Conservation (phyloP, 768 basidiomycete species). For the Suillus spraguei region DNA sequence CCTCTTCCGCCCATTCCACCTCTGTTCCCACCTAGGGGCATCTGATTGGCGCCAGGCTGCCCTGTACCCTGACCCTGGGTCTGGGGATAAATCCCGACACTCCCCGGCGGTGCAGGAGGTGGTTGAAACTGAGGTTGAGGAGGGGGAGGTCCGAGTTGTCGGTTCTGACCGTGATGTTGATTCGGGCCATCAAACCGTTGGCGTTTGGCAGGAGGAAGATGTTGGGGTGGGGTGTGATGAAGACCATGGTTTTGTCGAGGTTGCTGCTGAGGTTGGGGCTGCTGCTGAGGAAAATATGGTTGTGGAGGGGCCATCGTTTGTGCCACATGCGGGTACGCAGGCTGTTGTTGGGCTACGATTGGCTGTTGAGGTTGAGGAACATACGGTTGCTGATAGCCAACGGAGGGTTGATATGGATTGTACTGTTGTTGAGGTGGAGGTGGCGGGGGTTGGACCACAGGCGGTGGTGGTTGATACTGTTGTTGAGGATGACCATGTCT, state of each 20-base stretch:
- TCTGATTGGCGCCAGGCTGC: slow-evolving; percentile 46
- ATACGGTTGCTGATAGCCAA: slow-evolving; percentile 67
- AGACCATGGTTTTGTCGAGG: slow-evolving; percentile 49
- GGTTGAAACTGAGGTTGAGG: slow-evolving; percentile 63
- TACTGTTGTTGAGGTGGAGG: slow-evolving; percentile 65
- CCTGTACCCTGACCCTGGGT: slow-evolving; percentile 34
- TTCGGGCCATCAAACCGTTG: slow-evolving; percentile 84
- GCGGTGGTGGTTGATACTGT: slow-evolving; percentile 50
- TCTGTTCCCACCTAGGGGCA: slow-evolving; percentile 44
- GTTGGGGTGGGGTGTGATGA: slow-evolving; percentile 72
- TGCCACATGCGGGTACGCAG: slow-evolving; percentile 45
- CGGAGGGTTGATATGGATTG: slow-evolving; percentile 74
- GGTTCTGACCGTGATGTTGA: slow-evolving; percentile 39
- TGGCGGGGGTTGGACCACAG: slow-evolving; percentile 50
- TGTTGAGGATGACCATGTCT: slow-evolving; percentile 66
- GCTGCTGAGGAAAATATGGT: slow-evolving; percentile 42
- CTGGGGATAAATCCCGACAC: slow-evolving; percentile 26
- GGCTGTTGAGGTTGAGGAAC: slow-evolving; percentile 62
- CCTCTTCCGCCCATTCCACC: slow-evolving; percentile 50
- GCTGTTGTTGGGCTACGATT: slow-evolving; percentile 42
- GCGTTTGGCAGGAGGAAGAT: slow-evolving; percentile 90
- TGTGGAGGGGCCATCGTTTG: slow-evolving; percentile 42
- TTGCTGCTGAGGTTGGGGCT: slow-evolving; percentile 41
- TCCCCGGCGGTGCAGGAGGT: slow-evolving; percentile 29
- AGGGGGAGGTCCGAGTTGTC: slow-evolving; percentile 45